phyloP scores from a whole-genome alignment of 1,284 basidiomycete genomes.

The Thelephora terrestris region DNA sequence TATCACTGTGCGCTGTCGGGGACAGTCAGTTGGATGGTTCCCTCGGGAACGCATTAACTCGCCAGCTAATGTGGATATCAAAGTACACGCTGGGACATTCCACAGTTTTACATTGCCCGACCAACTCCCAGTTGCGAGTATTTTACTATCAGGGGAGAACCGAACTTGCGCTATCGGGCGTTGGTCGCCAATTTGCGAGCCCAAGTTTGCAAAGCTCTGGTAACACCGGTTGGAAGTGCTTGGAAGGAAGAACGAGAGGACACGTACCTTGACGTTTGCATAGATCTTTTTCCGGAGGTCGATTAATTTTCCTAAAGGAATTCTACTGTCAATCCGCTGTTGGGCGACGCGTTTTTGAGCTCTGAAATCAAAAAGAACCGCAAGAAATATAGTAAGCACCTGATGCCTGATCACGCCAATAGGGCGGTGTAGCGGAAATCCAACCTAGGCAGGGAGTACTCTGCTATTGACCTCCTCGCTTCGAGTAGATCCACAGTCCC shows the following conservation, averaged over 20 bases:
- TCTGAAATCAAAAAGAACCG: conserved; percentile 40
- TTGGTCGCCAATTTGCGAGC: conserved; percentile 96
- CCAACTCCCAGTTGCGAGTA: conserved; percentile 92
- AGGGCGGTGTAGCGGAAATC: conserved; percentile 48
- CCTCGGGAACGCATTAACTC: conserved; percentile 10
- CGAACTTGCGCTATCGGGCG: conserved; percentile 90
- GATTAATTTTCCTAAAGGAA: conserved; percentile 87
- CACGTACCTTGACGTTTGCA: conserved; percentile 74
- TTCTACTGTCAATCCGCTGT: conserved; percentile 79
- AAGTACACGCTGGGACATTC: conserved; percentile 86
- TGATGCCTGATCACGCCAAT: conserved; percentile 32
- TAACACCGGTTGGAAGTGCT: conserved; percentile 2
- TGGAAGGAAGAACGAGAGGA: neutral
- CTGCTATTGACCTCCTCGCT: conserved; percentile 77
- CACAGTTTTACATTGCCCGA: conserved; percentile 91
- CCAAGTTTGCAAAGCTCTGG: conserved; percentile 83
- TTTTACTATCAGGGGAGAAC: conserved; percentile 85
- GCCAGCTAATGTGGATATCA: conserved; percentile 66
- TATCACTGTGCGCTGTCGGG: conserved; percentile 71
- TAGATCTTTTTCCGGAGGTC: conserved; percentile 88
- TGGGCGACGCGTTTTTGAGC: conserved; percentile 86
- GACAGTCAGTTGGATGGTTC: neutral
- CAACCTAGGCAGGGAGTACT: conserved; percentile 89
- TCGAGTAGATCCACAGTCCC: conserved; percentile 81
- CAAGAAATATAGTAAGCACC: conserved; percentile 64